phyloP scores from a whole-genome alignment of 352 stramenopile genomes.

The Pythium folliculosum region DNA sequence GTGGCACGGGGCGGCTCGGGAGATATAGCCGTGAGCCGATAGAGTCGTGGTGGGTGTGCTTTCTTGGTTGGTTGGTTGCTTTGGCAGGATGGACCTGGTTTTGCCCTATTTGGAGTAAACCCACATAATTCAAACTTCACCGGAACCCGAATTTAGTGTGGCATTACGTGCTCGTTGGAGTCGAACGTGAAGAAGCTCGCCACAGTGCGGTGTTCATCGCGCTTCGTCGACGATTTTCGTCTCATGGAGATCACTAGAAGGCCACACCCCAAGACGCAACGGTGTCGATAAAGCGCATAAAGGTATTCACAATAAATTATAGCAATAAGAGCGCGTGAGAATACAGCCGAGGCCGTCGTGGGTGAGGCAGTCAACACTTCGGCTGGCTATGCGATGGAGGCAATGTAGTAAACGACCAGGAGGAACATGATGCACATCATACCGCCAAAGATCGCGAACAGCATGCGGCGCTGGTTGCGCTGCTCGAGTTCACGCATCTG shows the following conservation, averaged over 20 bases:
- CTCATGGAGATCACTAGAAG: no score
- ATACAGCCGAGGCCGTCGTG: not conserved
- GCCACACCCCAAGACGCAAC: no score
- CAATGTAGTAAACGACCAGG: slow-evolving; percentile 70
- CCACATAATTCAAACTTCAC: slow-evolving; percentile 6
- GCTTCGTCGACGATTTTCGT: no score
- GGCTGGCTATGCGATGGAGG: slow-evolving; percentile 26
- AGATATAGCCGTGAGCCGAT: no score
- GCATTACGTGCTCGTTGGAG: slow-evolving; percentile 10
- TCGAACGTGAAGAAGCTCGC: not conserved
- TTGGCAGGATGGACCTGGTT: not conserved
- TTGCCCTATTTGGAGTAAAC: not conserved
- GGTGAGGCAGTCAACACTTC: not conserved
- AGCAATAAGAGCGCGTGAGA: not conserved
- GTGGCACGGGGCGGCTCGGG: not conserved
- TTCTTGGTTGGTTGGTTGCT: slow-evolving; percentile 15
- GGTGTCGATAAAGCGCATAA: no score
- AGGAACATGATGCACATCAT: slow-evolving; percentile 68
- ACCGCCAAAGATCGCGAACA: slow-evolving; percentile 77
- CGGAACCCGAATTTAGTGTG: slow-evolving; percentile 4
- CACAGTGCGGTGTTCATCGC: not conserved
- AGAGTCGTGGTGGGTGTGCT: not conserved
- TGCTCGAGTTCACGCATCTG: slow-evolving; percentile 54
- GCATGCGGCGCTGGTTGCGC: slow-evolving; percentile 62
- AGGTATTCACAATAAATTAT: slow-evolving; percentile 15